Percentiles rank a stretch among this genome's conserved stretches.
Evolutionary conservation across 495 filamentous ascomycete genomes (phyloP).

Genomic region (Stereocaulon alpinum): DNA sequence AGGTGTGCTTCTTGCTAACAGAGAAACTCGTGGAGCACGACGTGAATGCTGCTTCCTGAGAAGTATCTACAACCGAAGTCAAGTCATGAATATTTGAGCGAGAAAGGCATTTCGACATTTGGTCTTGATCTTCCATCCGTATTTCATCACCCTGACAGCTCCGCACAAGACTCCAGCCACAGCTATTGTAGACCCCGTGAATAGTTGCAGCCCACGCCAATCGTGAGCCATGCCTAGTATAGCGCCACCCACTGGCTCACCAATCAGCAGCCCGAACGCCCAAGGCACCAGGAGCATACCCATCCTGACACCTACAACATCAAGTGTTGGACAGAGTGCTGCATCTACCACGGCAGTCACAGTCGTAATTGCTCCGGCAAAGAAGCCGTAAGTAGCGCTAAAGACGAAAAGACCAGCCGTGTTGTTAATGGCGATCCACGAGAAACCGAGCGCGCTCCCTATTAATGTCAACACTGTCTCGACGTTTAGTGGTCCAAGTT

Average conservation of each 20-base stretch:
- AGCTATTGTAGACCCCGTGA: no score
- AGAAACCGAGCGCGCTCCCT: background rate
- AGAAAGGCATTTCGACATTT: no score
- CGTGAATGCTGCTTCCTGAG: no score
- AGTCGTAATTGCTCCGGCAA: background rate
- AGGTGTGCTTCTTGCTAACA: no score
- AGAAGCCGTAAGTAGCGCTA: background rate
- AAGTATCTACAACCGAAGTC: no score
- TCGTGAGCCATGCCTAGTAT: background rate
- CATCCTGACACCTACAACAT: background rate
- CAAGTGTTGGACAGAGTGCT: background rate
- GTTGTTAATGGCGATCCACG: background rate
- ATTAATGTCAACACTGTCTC: background rate
- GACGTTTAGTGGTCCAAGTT: background rate
- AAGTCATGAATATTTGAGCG: no score
- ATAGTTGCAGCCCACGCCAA: background rate
- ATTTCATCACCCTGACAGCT: no score
- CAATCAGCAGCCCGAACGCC: background rate
- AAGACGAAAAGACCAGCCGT: background rate
- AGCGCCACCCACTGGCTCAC: background rate
- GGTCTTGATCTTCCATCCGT: no score
- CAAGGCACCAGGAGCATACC: background rate
- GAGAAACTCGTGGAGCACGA: no score
- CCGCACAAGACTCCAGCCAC: no score
- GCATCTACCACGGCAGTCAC: background rate